These are phyloP conservation scores for Litchi chinensis DNA, from an alignment of 345 rosid species.

Conservation along the genomic window DNA sequence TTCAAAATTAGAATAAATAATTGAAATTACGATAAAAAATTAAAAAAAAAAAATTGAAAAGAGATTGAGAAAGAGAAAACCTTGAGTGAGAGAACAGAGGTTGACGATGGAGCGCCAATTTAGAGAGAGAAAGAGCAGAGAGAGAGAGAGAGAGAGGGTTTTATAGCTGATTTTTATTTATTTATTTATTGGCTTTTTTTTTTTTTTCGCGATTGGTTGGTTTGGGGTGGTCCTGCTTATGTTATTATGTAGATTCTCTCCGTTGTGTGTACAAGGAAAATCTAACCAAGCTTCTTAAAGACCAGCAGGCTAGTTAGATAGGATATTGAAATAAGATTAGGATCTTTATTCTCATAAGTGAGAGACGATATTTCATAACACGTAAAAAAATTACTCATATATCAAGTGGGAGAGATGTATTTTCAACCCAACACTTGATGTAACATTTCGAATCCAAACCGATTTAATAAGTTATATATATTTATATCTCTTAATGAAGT, in stretches of 20 bases:
- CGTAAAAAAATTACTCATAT: too few species aligned
- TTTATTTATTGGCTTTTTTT: neutral
- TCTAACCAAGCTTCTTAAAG: neutral
- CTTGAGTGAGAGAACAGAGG: conserved; percentile 11
- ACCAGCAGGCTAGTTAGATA: too few species aligned
- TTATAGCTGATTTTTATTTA: neutral
- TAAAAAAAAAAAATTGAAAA: neutral
- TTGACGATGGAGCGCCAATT: conserved; percentile 20
- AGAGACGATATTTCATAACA: too few species aligned
- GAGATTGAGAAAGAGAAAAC: neutral
- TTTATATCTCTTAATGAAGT: too few species aligned
- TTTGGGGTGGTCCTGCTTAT: neutral
- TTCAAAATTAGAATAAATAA: neutral
- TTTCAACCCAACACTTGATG: too few species aligned
- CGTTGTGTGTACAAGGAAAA: neutral
- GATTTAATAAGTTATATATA: too few species aligned
- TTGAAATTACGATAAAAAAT: too few species aligned
- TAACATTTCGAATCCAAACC: too few species aligned
- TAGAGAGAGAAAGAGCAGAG: neutral
- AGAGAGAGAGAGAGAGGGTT: neutral
- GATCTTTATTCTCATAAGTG: too few species aligned
- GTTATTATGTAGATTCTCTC: too few species aligned
- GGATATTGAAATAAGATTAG: too few species aligned
- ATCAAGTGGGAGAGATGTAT: too few species aligned
- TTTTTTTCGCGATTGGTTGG: neutral